Base-by-base conservation (phyloP, 2,329 filamentous ascomycete genomes). In the Neodidymelliopsis sp. region DNA sequence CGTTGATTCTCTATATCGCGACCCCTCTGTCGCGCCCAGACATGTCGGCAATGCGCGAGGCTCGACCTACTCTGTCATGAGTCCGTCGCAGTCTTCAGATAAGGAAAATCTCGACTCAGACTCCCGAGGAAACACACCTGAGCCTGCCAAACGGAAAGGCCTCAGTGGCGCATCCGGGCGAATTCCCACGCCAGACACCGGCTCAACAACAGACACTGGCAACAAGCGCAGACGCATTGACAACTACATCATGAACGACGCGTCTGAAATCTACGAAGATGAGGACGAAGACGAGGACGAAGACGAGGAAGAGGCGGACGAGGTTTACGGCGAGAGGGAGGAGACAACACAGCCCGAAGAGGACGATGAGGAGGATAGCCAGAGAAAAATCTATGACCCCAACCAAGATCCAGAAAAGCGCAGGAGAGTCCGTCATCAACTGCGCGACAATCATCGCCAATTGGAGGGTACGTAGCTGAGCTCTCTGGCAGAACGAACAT, bases 401-500 rank as follows among this genome's bases (percentile, higher is more conserved):
- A 86, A 95, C 53, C 93, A 97, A 68, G 81, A 90, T 47, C 78
- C 88, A 10, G 83, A 88, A 31, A 83, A 91, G 71, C 84, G 91
- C 29, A 82, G 92, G 18, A 75, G 79, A 42, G 76, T 96, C 24
- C 88, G 91, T 51, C 84, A 84, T 48, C 81, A 80, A 8, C 80
- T 91, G 49, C 83, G 92, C 54, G 84, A 86, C 31, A 77, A 95
- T n/a, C 78, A 79, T 19, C 75, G 79, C 38, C 77, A 84, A 31
- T 73, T 88, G 75, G 69, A 88, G 55, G 83, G 84, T 84, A 72
- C 47, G 63, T 52, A 6, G 12, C 5, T 46, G 12, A 37, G 18
- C 15, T 12, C 40, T 10, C 23, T 3, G 7, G 15, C 16, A 5
- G 16, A 2, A 12, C 24, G 9, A 35, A n/a, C 20, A 16, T 53